A percentile compares a stretch with the other conserved stretches of the same genome.
Conservation (phyloP, 352 stramenopile genomes). For the Globisporangium uncinulatum region DNA sequence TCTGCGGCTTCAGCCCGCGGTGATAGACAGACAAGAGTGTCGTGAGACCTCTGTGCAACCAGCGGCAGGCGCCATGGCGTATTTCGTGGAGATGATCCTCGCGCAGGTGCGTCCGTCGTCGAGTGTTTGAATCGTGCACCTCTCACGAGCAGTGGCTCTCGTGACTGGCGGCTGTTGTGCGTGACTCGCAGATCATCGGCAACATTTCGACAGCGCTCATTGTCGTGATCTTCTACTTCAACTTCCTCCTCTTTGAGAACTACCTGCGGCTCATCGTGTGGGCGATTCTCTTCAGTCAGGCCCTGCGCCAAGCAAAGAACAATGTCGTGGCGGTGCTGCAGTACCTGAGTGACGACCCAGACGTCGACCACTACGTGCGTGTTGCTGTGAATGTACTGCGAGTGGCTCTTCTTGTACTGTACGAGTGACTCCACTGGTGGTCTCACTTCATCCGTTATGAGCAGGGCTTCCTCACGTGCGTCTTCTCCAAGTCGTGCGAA, state of each 20-base stretch:
- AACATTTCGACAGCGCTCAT: slow-evolving; percentile 86
- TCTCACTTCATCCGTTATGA: not conserved
- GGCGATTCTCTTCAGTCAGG: slow-evolving; percentile 83
- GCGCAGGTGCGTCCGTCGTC: slow-evolving; percentile 43
- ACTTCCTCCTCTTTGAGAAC: slow-evolving; percentile 88
- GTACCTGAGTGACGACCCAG: slow-evolving; percentile 77
- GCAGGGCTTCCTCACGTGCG: slow-evolving; percentile 71
- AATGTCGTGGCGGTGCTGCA: slow-evolving; percentile 77
- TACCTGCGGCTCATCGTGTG: slow-evolving; percentile 85
- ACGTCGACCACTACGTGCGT: slow-evolving; percentile 67
- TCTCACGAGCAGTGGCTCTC: not conserved
- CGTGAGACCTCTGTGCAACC: not conserved
- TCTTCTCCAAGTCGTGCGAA: slow-evolving; percentile 72
- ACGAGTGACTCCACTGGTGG: not conserved
- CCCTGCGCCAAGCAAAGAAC: slow-evolving; percentile 81
- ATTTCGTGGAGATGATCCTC: slow-evolving; percentile 83
- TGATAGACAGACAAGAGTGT: not conserved
- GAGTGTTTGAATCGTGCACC: not conserved
- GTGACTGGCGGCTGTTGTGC: too few species aligned
- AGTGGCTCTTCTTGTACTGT: too few species aligned
- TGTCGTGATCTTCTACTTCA: slow-evolving; percentile 85
- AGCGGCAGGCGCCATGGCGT: slow-evolving; percentile 39
- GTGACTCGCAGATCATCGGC: slow-evolving; percentile 52
- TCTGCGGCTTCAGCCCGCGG: too few species aligned
- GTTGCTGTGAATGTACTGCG: not conserved